A percentile compares a stretch with the other conserved stretches of the same genome.
These are phyloP conservation scores for Penicillium soppii DNA, from an alignment of 495 filamentous ascomycete genomes.

Conservation along the genomic window DNA sequence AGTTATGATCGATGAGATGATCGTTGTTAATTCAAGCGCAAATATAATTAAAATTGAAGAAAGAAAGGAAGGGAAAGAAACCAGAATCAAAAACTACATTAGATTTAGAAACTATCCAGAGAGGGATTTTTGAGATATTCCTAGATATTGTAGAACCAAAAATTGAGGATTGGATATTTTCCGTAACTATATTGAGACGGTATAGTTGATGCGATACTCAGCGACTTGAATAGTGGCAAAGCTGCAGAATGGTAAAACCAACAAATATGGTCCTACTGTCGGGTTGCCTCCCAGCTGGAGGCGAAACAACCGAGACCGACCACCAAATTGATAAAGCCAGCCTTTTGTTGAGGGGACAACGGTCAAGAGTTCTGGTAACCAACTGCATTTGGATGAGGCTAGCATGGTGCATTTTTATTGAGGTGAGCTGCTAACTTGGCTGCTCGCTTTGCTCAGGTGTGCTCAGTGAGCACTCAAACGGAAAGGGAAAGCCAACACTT, in stretches of 20 bases:
- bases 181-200: no score
- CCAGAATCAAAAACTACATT: no score
- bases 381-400: constrained; percentile 2
- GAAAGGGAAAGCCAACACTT: constrained; percentile 11
- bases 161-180: constrained; percentile 8
- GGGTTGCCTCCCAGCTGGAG: neutral
- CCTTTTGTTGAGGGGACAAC: constrained; percentile 8
- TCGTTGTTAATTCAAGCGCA: no score
- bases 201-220: no score
- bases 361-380: constrained; percentile 4
- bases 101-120: no score
- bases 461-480: constrained; percentile 9
- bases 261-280: neutral
- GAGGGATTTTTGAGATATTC: constrained; percentile 5
- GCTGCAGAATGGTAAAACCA: neutral
- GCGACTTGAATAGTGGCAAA: neutral
- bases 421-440: constrained; percentile 13
- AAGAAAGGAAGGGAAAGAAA: no score
- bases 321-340: constrained; percentile 1
- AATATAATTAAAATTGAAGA: no score
- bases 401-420: constrained; percentile 9
- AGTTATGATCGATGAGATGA: no score
- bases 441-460: constrained; percentile 3
- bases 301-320: constrained; percentile 4
- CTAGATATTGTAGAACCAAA: constrained; percentile 2